Evolutionary conservation across 176 grass and related monocot genomes (phyloP).

Genomic region (Eleusine indica): DNA sequence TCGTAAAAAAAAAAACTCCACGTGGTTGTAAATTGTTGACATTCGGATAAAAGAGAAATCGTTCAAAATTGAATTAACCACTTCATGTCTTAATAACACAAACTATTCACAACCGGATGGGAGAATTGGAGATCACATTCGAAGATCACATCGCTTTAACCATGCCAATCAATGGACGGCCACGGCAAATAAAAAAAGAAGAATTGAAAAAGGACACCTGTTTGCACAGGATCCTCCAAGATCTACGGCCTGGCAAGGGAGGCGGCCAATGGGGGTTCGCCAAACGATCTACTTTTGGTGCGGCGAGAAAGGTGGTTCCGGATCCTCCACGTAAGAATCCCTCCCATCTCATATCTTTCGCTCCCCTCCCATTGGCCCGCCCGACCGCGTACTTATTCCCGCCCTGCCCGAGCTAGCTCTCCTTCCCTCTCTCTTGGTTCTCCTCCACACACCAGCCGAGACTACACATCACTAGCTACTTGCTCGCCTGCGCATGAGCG

Average conservation of each 20-base stretch:
- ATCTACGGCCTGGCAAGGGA: not conserved
- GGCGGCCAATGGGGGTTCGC: constrained; percentile 17
- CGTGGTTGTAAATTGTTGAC: too few species aligned
- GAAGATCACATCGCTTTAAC: not conserved
- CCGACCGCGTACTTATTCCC: constrained; percentile 41
- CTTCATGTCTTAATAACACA: too few species aligned
- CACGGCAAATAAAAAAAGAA: not conserved
- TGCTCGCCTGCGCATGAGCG: not conserved
- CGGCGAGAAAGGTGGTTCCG: constrained; percentile 45
- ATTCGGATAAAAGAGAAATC: too few species aligned
- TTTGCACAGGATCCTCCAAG: not conserved
- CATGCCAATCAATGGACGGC: not conserved
- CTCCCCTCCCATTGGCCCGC: constrained; percentile 23
- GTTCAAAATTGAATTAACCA: too few species aligned
- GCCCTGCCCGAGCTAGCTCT: constrained; percentile 38
- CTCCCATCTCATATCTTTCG: constrained; percentile 48
- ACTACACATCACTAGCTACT: not conserved
- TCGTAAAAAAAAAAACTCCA: too few species aligned
- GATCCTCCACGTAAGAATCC: constrained; percentile 57
- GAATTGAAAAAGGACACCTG: not conserved
- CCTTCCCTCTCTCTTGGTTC: constrained; percentile 15
- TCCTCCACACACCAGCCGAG: constrained; percentile 47
- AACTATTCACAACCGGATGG: too few species aligned
- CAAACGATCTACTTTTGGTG: constrained; percentile 28
- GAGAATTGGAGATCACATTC: too few species aligned